Evolutionary conservation across 352 stramenopile genomes (phyloP), one percentile per base, ranked within the genome.

Genomic region (Globisporangium canariense): DNA sequence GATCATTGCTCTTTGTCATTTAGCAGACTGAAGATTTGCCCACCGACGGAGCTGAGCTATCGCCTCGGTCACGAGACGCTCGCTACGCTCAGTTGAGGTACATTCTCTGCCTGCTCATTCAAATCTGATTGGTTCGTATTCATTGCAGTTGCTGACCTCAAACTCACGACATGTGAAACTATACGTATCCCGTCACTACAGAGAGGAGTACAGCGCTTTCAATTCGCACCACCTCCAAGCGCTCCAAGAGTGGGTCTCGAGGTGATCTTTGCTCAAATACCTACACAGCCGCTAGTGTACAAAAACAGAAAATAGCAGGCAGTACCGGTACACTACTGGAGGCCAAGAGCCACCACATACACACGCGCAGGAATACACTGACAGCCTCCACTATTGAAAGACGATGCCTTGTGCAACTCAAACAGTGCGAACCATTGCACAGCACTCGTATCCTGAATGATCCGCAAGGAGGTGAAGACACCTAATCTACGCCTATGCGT

Each of bases 121-220:
- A 22, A 4, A 13, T 51, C 25, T 30, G n/a, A 30, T 41, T 41
- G 9, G 1, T 2, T 45, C 36, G 2, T n/a, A 45, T 32, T 8
- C 0, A 18, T 25, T 8, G 13, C 25, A 11, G 13, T 22, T 22
- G 20, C 30, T 18, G 20, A 57, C 32, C 9, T 41, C 36, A 13
- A 18, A 2, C 16, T 20, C 8, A 14, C 11, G 3, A 0, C 13
- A 53, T 53, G 46, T 32, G 4, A 34, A 7, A n/a, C 20, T 41
- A 10, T 25, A n/a, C 14, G 14, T n/a, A 20, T 22, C 7, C 3
- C 18, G 30, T 28, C 16, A 28, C 30, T 7, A 32, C 54, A 85
- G 76, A 40, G 65, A 86, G 52, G 74, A 87, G 40, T 75, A 86
- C 34, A 69, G 72, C 16, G 68, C 58, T 38, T 89, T 88, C 50